A percentile compares a stretch with the other conserved stretches of the same genome.
These are phyloP conservation scores for Lactarius sanguifluus DNA, from an alignment of 768 basidiomycete species.

Conservation along the genomic window DNA sequence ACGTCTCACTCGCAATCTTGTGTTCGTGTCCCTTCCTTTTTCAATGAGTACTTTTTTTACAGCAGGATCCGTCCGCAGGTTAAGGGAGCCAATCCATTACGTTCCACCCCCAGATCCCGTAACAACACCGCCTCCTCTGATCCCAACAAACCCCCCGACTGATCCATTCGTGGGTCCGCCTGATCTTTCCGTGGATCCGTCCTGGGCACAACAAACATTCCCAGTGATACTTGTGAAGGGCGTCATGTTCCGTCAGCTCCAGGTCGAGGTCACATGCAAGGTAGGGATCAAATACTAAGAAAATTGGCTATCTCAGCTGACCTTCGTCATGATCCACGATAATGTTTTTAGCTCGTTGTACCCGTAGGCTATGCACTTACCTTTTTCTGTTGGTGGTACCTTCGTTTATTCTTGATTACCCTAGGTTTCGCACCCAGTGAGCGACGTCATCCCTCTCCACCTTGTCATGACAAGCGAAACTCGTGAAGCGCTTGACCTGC, in stretches of 20 bases:
- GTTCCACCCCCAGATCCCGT: background rate
- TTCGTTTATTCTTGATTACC: background rate
- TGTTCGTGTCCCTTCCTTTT: constrained; percentile 16
- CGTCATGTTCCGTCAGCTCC: background rate
- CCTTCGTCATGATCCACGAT: background rate
- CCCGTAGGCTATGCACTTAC: constrained; percentile 4
- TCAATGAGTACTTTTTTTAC: background rate
- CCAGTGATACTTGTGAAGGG: constrained; percentile 18
- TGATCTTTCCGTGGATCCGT: background rate
- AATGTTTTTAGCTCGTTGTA: constrained; percentile 6
- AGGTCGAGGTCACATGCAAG: constrained; percentile 24
- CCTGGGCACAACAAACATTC: constrained; percentile 16
- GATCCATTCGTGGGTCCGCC: background rate
- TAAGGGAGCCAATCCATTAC: constrained; percentile 6
- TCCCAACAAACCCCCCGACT: background rate
- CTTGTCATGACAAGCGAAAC: constrained; percentile 17
- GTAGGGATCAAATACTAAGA: background rate
- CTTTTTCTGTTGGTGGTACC: background rate
- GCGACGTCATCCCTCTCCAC: constrained; percentile 17
- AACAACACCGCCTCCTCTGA: background rate
- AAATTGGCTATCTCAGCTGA: background rate
- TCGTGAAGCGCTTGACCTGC: constrained; percentile 13
- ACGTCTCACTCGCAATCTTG: constrained; percentile 10
- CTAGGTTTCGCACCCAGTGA: constrained; percentile 9
- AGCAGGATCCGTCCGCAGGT: background rate